These are phyloP conservation scores for Grifola frondosa DNA, from an alignment of 1,284 basidiomycete genomes.

Conservation along the genomic window DNA sequence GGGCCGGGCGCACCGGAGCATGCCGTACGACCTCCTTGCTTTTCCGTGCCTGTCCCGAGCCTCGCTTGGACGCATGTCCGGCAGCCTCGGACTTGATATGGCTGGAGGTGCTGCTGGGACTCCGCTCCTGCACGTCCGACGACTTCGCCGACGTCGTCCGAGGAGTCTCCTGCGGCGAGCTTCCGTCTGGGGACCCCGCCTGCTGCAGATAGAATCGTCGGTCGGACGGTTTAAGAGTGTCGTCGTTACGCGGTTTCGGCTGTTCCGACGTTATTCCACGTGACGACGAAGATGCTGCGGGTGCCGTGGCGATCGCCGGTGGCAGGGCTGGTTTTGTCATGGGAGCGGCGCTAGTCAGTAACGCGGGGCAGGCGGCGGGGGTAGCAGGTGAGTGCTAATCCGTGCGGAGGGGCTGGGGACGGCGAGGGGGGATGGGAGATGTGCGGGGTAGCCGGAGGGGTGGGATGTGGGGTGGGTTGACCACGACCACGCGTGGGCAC, in stretches of 20 bases:
- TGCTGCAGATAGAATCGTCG: constrained; percentile 45
- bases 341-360: constrained; percentile 6
- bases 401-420: constrained; percentile 12
- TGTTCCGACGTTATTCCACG: constrained; percentile 4
- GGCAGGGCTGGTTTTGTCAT: constrained; percentile 17
- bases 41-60: constrained; percentile 16
- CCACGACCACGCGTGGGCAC: constrained; percentile 52
- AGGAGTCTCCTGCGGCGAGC: constrained; percentile 32
- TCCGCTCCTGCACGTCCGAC: constrained; percentile 22
- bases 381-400: constrained; percentile 25
- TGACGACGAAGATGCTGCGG: constrained; percentile 6
- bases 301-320: constrained; percentile 8
- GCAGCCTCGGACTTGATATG: constrained; percentile 32
- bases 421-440: constrained; percentile 20
- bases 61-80: constrained; percentile 7
- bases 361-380: constrained; percentile 23
- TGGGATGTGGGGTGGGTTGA: constrained; percentile 57
- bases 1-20: constrained; percentile 18
- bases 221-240: constrained; percentile 37
- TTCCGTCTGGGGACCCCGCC: constrained; percentile 39
- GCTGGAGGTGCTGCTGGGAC: constrained; percentile 39
- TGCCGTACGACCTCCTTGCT: constrained; percentile 25
- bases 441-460: constrained; percentile 52
- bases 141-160: constrained; percentile 23
- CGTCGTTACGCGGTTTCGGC: constrained; percentile 23